Conservation (phyloP, 768 basidiomycete genomes). For the Crucibulum laeve region DNA sequence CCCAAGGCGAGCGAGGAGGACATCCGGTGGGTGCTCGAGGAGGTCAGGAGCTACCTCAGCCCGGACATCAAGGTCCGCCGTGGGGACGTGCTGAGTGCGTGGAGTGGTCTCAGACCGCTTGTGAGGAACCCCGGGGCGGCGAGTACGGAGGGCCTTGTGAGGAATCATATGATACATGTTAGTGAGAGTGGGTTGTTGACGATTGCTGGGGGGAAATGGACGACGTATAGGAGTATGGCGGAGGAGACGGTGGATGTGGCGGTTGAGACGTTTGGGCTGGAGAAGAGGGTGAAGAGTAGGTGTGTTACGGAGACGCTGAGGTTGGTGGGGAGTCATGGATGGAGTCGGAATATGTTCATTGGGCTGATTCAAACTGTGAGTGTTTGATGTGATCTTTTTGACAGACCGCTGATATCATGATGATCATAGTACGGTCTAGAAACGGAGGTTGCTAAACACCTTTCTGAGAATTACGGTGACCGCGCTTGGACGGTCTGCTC, state of each 20-base stretch:
- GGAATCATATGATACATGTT: constrained; percentile 91
- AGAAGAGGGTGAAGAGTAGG: constrained; percentile 44
- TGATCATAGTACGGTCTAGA: constrained; percentile 74
- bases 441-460: constrained; percentile 88
- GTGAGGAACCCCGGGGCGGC: constrained; percentile 69
- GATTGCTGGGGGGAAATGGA: constrained; percentile 98
- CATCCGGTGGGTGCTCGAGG: constrained; percentile 94
- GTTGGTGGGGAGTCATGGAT: constrained; percentile 89
- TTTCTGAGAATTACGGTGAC: constrained; percentile 93
- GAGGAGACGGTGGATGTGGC: constrained; percentile 91
- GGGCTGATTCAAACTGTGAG: constrained; percentile 85
- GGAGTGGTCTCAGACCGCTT: constrained; percentile 89
- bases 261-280: constrained; percentile 70
- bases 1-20: constrained; percentile 89
- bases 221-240: constrained; percentile 95
- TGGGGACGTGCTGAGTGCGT: constrained; percentile 93
- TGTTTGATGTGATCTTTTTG: constrained; percentile 2
- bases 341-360: constrained; percentile 97
- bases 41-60: constrained; percentile 83
- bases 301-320: constrained; percentile 80
- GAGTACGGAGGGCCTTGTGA: constrained; percentile 83
- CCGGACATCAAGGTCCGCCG: constrained; percentile 92
- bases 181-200: constrained; percentile 80
- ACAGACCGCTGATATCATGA: neutral
- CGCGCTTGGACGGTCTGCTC: constrained; percentile 93